phyloP scores from a whole-genome alignment of 2,329 filamentous ascomycete species.

The Trichoderma sp. region DNA sequence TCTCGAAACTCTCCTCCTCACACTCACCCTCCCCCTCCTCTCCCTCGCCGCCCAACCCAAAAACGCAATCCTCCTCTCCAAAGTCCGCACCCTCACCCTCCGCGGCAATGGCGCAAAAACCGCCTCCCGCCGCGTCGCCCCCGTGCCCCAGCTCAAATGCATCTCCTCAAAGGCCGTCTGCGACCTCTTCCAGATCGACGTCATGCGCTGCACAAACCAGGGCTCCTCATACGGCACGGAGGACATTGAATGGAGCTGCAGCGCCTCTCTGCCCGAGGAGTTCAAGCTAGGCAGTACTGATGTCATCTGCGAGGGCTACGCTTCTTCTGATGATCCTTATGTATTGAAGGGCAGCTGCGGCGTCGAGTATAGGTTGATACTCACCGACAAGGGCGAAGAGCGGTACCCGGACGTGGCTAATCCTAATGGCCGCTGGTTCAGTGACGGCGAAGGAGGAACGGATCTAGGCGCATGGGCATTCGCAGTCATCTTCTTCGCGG shows the following conservation, averaged over 20 bases:
- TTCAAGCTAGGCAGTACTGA: conserved; percentile 80
- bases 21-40: conserved; percentile 32
- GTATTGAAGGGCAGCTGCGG: conserved; percentile 92
- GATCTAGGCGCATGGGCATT: conserved; percentile 54
- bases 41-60: conserved; percentile 35
- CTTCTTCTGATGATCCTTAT: conserved; percentile 72
- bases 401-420: conserved; percentile 62
- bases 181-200: conserved; percentile 70
- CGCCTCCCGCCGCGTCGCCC: conserved; percentile 70
- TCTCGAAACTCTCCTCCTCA: conserved; percentile 26
- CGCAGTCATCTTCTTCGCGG: conserved; percentile 59
- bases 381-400: conserved; percentile 75
- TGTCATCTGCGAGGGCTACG: conserved; percentile 90
- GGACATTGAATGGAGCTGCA: conserved; percentile 91
- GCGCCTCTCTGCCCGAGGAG: conserved; percentile 59
- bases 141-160: conserved; percentile 80
- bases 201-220: conserved; percentile 87
- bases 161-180: conserved; percentile 65
- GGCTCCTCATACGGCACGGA: conserved; percentile 76
- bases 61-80: conserved; percentile 58
- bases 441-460: conserved; percentile 32
- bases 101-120: conserved; percentile 65
- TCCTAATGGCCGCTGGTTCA: conserved; percentile 38
- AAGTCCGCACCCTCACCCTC: conserved; percentile 77
- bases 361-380: conserved; percentile 79